Base-by-base conservation (phyloP, 305 asterid genomes). In the Solanum chacoense region DNA sequence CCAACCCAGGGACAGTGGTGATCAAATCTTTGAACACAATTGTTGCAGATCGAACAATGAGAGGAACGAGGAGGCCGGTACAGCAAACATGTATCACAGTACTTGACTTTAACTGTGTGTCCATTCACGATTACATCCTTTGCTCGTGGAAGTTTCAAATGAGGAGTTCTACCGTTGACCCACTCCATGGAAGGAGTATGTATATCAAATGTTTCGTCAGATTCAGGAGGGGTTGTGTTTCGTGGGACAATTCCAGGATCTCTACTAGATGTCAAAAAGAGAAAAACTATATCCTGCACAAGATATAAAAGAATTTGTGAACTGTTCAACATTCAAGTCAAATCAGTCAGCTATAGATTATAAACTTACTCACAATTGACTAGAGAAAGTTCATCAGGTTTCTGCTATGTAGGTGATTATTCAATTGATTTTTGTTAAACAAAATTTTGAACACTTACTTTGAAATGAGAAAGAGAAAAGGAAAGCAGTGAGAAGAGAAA, bases 1-100 rank as follows among this genome's bases (percentile, higher is more conserved):
- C 98, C 98, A 88, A 96, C 94, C 98, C 98, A 96, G 42, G 98
- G 98, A 89, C 98, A 96, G 84, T 96, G 98, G 90, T 95, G 98
- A 93, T 96, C 98, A 63, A 95, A 94, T 92, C 91, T 93, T 91
- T 93, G 97, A 87, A 95, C 98, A 90, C 98, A 96, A 80, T 95
- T 96, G 93, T 95, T 95, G 93, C 98, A 96, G 87, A 94, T 95
- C 88, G 98, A 94, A 93, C 98, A 96, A 91, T 96, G 98, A 89
- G 98, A 96, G 29, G 97, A 97, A 71, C 98, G 96, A 16, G 98
- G 98, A 90, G 97, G 98, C 31, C 98, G 95, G 91, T 96, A 96
- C 88, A 96, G 97, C 88, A 95, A 89, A 88, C 98, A 96, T 2
- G 98, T 95, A 88, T 95, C 96, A 42, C 98, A 96, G 88, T 92